A percentile compares a stretch with the other conserved stretches of the same genome.
Conservation (phyloP, 805 yeast species). For the Candida silvicultrix region DNA sequence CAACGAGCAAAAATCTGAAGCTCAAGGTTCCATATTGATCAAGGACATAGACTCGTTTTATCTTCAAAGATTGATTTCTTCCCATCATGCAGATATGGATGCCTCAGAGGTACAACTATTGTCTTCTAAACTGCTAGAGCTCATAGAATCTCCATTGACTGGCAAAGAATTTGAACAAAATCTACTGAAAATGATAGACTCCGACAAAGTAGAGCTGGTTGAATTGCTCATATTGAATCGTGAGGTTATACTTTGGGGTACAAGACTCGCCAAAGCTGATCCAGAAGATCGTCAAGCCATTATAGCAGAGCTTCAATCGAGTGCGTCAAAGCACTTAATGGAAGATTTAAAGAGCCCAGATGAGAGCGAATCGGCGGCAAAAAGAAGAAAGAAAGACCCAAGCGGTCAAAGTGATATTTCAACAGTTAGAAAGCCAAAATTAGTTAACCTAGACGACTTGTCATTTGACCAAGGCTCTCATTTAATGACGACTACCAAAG, state of each 20-base stretch:
- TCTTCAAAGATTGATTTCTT: constrained; percentile 44
- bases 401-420: background rate
- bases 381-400: constrained; percentile 19
- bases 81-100: constrained; percentile 28
- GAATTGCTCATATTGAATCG: constrained; percentile 44
- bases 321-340: constrained; percentile 35
- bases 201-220: constrained; percentile 44
- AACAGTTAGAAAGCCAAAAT: constrained; percentile 34
- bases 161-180: constrained; percentile 44
- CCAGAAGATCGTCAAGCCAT: constrained; percentile 31
- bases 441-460: constrained; percentile 58
- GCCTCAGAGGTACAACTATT: constrained; percentile 33
- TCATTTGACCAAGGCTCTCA: constrained; percentile 70
- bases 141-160: constrained; percentile 32
- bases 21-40: constrained; percentile 21
- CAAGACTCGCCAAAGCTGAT: constrained; percentile 34
- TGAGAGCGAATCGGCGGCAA: constrained; percentile 10
- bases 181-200: constrained; percentile 46
- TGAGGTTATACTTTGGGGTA: constrained; percentile 46
- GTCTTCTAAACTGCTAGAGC: constrained; percentile 31
- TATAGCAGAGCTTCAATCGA: constrained; percentile 35
- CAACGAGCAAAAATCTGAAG: constrained; percentile 7
- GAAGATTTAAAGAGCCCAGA: constrained; percentile 31
- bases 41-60: constrained; percentile 42
- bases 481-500: constrained; percentile 56